phyloP scores from a whole-genome alignment of 2,329 filamentous ascomycete genomes.

The Aspergillus pseudonomiae region DNA sequence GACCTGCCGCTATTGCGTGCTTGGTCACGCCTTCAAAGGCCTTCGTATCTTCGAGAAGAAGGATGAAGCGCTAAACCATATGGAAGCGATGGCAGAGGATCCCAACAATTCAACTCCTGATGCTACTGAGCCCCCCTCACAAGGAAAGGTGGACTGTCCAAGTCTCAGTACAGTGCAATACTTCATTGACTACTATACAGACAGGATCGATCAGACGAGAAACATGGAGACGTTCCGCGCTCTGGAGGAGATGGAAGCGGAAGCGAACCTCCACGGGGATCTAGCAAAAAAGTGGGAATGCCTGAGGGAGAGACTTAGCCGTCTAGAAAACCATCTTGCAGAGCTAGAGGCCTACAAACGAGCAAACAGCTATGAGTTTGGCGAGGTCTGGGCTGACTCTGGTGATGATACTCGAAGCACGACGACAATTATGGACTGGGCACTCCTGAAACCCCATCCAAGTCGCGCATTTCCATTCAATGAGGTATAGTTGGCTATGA shows the following conservation, averaged over 20 bases:
- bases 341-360: neutral
- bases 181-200: neutral
- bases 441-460: neutral
- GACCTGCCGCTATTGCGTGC: neutral
- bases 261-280: neutral
- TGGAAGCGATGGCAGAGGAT: too few relatives aligned
- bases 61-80: neutral
- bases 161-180: neutral
- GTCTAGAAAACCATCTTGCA: neutral
- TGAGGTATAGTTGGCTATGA: neutral
- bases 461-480: neutral
- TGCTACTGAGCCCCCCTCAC: neutral
- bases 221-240: neutral
- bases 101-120: neutral
- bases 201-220: neutral
- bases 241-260: neutral
- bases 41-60: neutral
- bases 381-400: neutral
- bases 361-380: neutral
- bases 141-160: neutral
- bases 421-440: neutral
- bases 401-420: neutral
- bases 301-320: neutral
- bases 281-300: neutral
- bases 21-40: neutral